Base-by-base conservation (phyloP, 257 asterid genomes). In the Nicotiana knightiana region DNA sequence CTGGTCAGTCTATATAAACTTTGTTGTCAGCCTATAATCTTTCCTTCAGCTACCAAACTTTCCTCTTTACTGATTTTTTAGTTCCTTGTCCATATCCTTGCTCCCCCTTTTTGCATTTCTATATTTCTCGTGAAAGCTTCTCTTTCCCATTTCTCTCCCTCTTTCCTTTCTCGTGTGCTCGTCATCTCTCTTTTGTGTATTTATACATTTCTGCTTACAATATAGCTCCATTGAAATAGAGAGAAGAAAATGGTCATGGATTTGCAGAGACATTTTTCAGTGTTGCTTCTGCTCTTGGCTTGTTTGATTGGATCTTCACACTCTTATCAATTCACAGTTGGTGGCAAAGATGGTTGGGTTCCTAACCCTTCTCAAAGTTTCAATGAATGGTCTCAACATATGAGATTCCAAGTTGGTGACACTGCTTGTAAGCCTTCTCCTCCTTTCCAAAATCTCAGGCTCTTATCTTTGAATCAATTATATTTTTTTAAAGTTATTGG, bases 331-430 rank as follows among this genome's bases (percentile, higher is more conserved):
- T 86, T 87, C 55, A 26, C 16, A 1, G 90, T 88, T 15, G 97
- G 98, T 9, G 92, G 97, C 1, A 84, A 71, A 63, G 85, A 85
- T 66, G 97, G 94, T 26, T 94, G 98, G 97, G 88, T 82, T 1
- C 64, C 67, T 17, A 87, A 89, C 57, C 96, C 96, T 39, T 84
- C 82, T 24, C 90, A 89, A 77, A 78, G 68, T 53, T 92, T 90
- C 86, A 88, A 80, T 59, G 81, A 75, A 15, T 93, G 97, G 98
- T 93, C 96, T 68, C 84, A 79, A 81, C 89, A 91, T 75, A 7
- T 88, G 89, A 85, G 97, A 58, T 94, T 94, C 67, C 92, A 86
- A 87, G 92, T 92, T 58, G 90, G 91, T 53, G 95, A 93, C 85
- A 90, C 97, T 37, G 90, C 91, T 13, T 13, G 98, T 93, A 87